phyloP scores from a whole-genome alignment of 2,329 filamentous ascomycete genomes.

The Teratosphaeria gauchensis region DNA sequence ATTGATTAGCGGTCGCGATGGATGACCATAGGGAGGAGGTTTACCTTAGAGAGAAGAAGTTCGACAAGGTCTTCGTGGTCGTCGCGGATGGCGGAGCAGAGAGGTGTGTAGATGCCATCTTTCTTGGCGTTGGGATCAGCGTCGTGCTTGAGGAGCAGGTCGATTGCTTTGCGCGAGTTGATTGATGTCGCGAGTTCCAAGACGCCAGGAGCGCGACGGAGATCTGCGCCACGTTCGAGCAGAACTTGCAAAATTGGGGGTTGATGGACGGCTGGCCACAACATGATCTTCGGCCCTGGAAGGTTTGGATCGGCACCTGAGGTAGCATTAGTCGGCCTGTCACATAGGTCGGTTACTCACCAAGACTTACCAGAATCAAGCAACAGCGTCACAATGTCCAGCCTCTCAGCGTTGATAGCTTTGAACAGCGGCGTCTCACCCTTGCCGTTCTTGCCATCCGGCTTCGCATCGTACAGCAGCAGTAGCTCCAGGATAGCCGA shows the following conservation, averaged over 20 bases:
- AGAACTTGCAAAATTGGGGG: slow-evolving; percentile 49
- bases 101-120: slow-evolving; percentile 57
- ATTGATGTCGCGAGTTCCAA: slow-evolving; percentile 54
- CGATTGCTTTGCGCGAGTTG: slow-evolving; percentile 52
- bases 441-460: slow-evolving; percentile 50
- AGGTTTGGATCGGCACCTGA: slow-evolving; percentile 57
- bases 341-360: background rate
- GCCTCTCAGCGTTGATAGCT: slow-evolving; percentile 47
- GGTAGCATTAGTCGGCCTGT: slow-evolving; percentile 18
- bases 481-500: slow-evolving; percentile 48
- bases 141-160: slow-evolving; percentile 52
- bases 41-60: slow-evolving; percentile 39
- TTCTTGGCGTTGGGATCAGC: slow-evolving; percentile 54
- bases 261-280: slow-evolving; percentile 55
- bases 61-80: slow-evolving; percentile 53
- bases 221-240: slow-evolving; percentile 42
- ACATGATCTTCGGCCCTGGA: slow-evolving; percentile 45
- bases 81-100: slow-evolving; percentile 60
- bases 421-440: slow-evolving; percentile 56
- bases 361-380: slow-evolving; percentile 32
- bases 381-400: slow-evolving; percentile 47
- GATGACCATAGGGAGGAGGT: background rate
- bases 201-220: slow-evolving; percentile 53
- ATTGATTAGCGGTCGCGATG: background rate
- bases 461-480: slow-evolving; percentile 49